Percentiles rank a stretch among this genome's conserved stretches.
phyloP scores from a whole-genome alignment of 192 early-diverging fungal species.

The Rhizoclosmatium globosum region DNA sequence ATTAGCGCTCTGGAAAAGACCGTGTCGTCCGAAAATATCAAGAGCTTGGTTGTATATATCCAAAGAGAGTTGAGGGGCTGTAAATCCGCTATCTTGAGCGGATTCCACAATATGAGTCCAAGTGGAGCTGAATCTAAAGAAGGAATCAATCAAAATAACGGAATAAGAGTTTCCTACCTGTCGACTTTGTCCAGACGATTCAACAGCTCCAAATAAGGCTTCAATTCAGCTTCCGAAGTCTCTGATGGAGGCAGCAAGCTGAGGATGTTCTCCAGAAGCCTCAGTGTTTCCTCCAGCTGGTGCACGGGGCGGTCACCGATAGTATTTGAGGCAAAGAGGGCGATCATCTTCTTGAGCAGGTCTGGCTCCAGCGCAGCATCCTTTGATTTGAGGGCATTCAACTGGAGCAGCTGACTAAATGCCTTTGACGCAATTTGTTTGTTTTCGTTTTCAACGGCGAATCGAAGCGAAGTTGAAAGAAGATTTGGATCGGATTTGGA shows the following conservation, averaged over 20 bases:
- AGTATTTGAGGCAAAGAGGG: neutral
- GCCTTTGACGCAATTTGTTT: neutral
- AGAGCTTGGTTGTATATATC: slow-evolving; percentile 9
- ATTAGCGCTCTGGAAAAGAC: neutral
- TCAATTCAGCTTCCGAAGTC: neutral
- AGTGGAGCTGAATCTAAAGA: neutral
- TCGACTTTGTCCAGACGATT: neutral
- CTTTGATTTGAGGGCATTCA: neutral
- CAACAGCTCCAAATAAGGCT: neutral
- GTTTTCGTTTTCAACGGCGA: neutral
- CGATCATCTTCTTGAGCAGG: neutral
- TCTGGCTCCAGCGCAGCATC: neutral
- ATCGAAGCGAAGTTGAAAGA: neutral
- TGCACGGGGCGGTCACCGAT: neutral
- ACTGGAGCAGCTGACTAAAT: neutral
- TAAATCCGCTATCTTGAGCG: neutral
- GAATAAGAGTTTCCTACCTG: neutral
- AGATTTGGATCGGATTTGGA: no score
- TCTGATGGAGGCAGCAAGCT: neutral
- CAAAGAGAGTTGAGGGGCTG: neutral
- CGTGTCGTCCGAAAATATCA: neutral
- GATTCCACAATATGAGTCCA: neutral
- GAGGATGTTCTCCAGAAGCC: neutral
- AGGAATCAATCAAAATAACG: neutral
- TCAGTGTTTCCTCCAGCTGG: neutral